phyloP scores from a whole-genome alignment of 2,329 filamentous ascomycete species.

The Aureobasidium sp. region DNA sequence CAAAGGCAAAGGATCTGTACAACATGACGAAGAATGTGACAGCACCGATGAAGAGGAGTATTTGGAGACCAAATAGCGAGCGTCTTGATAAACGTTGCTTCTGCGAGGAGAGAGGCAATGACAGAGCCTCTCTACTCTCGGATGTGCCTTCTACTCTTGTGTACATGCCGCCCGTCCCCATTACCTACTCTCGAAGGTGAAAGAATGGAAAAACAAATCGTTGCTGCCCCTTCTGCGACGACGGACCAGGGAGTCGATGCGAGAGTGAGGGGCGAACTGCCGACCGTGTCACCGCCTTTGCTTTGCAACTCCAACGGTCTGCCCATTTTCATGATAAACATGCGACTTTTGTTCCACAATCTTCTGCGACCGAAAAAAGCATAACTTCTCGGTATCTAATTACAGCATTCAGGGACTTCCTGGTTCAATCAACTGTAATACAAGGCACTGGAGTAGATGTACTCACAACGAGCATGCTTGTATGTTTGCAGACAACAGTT shows the following conservation, averaged over 20 bases:
- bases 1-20: constrained; percentile 27
- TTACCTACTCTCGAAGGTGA: not conserved
- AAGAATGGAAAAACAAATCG: not conserved
- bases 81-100: constrained; percentile 8
- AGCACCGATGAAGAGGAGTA: constrained; percentile 20
- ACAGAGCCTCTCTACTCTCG: not conserved
- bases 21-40: constrained; percentile 28
- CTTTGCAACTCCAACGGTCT: not conserved
- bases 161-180: constrained; percentile 5
- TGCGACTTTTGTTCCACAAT: not conserved
- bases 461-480: not conserved
- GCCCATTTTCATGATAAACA: not conserved
- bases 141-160: constrained; percentile 1
- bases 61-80: constrained; percentile 16
- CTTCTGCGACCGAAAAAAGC: not conserved
- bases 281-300: not conserved
- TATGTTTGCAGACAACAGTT: not conserved
- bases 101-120: not conserved
- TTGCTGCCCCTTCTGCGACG: constrained; percentile 13
- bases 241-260: not conserved
- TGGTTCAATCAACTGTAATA: not conserved
- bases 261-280: not conserved
- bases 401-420: not conserved
- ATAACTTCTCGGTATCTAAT: not conserved
- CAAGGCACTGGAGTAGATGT: not conserved